These are phyloP conservation scores for Cucurbitaria berberidis DNA, from an alignment of 2,329 filamentous ascomycete genomes.

Conservation along the genomic window DNA sequence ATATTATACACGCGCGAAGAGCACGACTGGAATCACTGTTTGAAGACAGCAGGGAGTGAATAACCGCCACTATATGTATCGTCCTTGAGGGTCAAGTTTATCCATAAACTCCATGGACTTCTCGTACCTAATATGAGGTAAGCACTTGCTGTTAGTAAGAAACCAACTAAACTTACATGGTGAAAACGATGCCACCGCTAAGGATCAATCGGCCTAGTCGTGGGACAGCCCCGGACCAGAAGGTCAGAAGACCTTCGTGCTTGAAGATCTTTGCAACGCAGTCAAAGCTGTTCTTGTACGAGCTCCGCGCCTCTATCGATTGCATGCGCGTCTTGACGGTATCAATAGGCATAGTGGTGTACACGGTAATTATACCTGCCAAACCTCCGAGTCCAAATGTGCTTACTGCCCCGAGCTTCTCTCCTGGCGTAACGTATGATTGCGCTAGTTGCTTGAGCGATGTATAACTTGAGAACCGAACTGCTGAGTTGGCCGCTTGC, in stretches of 20 bases:
- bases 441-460: slow-evolving; percentile 89
- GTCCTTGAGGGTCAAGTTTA: slow-evolving; percentile 78
- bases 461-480: slow-evolving; percentile 89
- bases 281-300: slow-evolving; percentile 86
- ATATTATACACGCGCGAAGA: neutral
- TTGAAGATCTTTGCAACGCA: slow-evolving; percentile 85
- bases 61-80: slow-evolving; percentile 68
- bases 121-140: slow-evolving; percentile 67
- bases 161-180: slow-evolving; percentile 66
- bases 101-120: slow-evolving; percentile 92
- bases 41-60: neutral
- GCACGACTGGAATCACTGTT: neutral
- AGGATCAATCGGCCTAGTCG: slow-evolving; percentile 82
- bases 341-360: slow-evolving; percentile 73
- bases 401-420: slow-evolving; percentile 85
- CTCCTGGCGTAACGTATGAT: slow-evolving; percentile 89
- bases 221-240: slow-evolving; percentile 93
- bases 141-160: slow-evolving; percentile 16
- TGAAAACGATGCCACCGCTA: slow-evolving; percentile 96
- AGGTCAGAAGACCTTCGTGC: slow-evolving; percentile 85
- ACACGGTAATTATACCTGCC: slow-evolving; percentile 90
- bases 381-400: slow-evolving; percentile 92
- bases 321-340: slow-evolving; percentile 98
- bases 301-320: slow-evolving; percentile 79
- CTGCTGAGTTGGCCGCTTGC: slow-evolving; percentile 92